Conservation (phyloP, 768 basidiomycete genomes). For the Hemileccinum rubropunctum region DNA sequence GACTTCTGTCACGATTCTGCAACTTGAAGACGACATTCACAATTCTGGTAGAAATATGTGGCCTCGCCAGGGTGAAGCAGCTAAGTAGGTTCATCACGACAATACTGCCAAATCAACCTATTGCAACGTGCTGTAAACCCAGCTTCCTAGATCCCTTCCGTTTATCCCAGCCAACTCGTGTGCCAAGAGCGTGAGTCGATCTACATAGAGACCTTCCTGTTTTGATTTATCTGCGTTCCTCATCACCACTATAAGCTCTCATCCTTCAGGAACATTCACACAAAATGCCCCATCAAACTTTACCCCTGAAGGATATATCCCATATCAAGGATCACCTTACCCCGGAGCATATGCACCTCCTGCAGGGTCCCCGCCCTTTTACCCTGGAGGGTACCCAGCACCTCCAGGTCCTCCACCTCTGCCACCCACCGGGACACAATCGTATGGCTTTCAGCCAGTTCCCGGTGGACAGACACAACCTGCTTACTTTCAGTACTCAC, state of each 20-base stretch:
- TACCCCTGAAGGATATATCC: constrained; percentile 23
- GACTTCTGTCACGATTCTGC: too few species aligned
- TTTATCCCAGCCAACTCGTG: not conserved
- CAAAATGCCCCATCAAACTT: constrained; percentile 2
- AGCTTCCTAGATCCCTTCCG: constrained; percentile 7
- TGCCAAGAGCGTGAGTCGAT: constrained; percentile 14
- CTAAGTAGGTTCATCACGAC: constrained; percentile 12
- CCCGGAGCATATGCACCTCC: constrained; percentile 12
- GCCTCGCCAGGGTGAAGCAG: not conserved
- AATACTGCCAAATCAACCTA: not conserved
- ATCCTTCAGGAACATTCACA: constrained; percentile 8
- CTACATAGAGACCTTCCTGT: not conserved
- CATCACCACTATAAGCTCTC: constrained; percentile 26
- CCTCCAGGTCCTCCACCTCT: constrained; percentile 41
- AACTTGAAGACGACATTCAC: too few species aligned
- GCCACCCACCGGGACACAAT: constrained; percentile 57
- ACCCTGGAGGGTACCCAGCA: constrained; percentile 8
- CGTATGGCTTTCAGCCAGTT: constrained; percentile 60
- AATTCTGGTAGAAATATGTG: too few species aligned
- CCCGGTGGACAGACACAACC: constrained; percentile 46
- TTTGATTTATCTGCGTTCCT: constrained; percentile 26
- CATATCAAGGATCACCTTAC: constrained; percentile 13
- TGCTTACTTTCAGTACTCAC: constrained; percentile 82
- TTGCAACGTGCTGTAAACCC: not conserved
- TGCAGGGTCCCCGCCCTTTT: constrained; percentile 7